A percentile compares a stretch with the other conserved stretches of the same genome.
These are phyloP conservation scores for Capsicum baccatum DNA, from an alignment of 257 asterid genomes.

Conservation along the genomic window DNA sequence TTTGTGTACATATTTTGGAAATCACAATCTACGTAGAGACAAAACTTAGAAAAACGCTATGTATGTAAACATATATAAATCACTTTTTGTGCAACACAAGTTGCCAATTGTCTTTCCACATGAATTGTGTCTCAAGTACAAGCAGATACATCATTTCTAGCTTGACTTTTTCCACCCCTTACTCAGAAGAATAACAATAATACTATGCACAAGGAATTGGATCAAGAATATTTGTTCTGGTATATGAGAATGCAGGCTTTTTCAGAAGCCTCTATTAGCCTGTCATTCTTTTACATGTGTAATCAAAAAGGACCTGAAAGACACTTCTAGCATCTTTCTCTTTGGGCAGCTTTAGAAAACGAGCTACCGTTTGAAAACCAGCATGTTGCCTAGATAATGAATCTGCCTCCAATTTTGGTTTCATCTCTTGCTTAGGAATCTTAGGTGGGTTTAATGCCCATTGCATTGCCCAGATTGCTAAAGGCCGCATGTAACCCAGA, in stretches of 20 bases:
- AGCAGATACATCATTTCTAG: not conserved
- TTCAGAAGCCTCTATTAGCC: constrained; percentile 10
- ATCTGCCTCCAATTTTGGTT: constrained; percentile 58
- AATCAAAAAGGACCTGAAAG: constrained; percentile 76
- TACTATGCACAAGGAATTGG: not conserved
- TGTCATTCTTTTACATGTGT: constrained; percentile 75
- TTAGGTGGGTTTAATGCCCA: constrained; percentile 77
- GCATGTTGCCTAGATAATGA: constrained; percentile 66
- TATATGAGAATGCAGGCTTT: not conserved
- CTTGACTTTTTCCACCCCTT: not conserved
- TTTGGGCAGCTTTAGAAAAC: constrained; percentile 64
- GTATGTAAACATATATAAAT: not conserved
- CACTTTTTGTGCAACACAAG: not conserved
- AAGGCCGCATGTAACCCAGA: constrained; percentile 86
- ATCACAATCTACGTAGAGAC: not conserved
- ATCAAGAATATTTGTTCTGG: constrained; percentile 26
- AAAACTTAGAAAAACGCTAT: not conserved
- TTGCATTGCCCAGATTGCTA: constrained; percentile 98
- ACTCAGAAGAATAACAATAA: not conserved
- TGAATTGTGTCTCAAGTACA: not conserved
- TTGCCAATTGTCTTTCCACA: not conserved
- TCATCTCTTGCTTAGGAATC: constrained; percentile 46
- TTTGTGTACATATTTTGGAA: not conserved
- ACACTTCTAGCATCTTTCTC: constrained; percentile 70
- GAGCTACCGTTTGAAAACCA: constrained; percentile 81